Evolutionary conservation across 2,329 filamentous ascomycete species (phyloP).

Genomic region (Oidium heveae): DNA sequence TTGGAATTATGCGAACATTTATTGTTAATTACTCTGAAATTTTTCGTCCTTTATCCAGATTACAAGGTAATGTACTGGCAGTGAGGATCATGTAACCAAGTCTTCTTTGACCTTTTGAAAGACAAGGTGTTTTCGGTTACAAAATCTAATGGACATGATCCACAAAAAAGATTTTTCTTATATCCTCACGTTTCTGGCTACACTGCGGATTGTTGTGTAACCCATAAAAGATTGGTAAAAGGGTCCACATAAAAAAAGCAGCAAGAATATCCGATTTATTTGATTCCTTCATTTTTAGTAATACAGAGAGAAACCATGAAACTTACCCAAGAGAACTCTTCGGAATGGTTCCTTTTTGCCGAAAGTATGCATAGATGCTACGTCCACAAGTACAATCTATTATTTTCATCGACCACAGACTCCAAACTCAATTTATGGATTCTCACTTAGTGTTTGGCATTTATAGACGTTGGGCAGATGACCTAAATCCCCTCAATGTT

Average conservation of each 20-base stretch:
- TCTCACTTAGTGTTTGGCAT: not conserved
- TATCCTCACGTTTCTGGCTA: not conserved
- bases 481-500: not conserved
- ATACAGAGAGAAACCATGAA: not conserved
- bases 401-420: not conserved
- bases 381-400: not conserved
- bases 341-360: not conserved
- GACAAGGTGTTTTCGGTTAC: not conserved
- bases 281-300: not conserved
- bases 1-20: not conserved
- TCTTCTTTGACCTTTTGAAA: not conserved
- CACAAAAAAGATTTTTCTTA: conserved; percentile 5
- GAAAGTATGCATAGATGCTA: not conserved
- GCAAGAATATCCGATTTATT: not conserved
- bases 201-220: not conserved
- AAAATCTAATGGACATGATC: not conserved
- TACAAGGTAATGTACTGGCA: not conserved
- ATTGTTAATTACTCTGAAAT: not conserved
- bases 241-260: not conserved
- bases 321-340: not conserved
- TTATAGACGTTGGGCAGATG: not conserved
- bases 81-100: not conserved
- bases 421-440: not conserved
- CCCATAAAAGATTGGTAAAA: not conserved
- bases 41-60: not conserved